These are phyloP conservation scores for Coemansia asiatica DNA, from an alignment of 192 early-diverging fungal species.

Conservation along the genomic window DNA sequence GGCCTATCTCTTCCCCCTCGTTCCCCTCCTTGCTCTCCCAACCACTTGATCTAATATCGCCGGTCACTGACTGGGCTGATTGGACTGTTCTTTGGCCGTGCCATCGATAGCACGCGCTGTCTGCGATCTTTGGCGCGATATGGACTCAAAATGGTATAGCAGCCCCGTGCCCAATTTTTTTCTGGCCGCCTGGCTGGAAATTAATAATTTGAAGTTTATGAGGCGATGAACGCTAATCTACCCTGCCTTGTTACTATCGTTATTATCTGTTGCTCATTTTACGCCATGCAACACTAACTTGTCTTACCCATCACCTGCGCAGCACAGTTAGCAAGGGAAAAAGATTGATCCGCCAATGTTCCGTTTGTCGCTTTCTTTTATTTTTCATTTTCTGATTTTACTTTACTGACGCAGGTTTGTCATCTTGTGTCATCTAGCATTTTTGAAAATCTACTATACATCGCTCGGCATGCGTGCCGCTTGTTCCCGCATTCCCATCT, in stretches of 20 bases:
- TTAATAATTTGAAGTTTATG: not conserved
- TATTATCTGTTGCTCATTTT: no score
- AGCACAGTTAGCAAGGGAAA: not conserved
- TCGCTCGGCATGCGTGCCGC: no score
- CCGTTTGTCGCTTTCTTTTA: not conserved
- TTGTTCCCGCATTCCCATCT: no score
- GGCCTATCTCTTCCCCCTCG: no score
- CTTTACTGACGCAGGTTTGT: no score
- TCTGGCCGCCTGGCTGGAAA: not conserved
- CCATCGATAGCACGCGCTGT: slow-evolving; percentile 16
- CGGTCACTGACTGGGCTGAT: no score
- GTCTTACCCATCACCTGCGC: no score
- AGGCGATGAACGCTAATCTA: not conserved
- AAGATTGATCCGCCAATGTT: not conserved
- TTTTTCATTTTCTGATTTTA: no score
- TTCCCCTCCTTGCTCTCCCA: not conserved
- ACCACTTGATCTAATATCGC: not conserved
- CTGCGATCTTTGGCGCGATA: slow-evolving; percentile 17
- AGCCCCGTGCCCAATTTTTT: not conserved
- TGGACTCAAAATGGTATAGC: not conserved
- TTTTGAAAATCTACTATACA: no score
- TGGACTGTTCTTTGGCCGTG: not conserved
- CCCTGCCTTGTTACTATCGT: not conserved
- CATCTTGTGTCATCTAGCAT: no score
- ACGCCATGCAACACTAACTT: no score